Base-by-base conservation (phyloP, 306 rosid genomes). In the Malus sieversii region DNA sequence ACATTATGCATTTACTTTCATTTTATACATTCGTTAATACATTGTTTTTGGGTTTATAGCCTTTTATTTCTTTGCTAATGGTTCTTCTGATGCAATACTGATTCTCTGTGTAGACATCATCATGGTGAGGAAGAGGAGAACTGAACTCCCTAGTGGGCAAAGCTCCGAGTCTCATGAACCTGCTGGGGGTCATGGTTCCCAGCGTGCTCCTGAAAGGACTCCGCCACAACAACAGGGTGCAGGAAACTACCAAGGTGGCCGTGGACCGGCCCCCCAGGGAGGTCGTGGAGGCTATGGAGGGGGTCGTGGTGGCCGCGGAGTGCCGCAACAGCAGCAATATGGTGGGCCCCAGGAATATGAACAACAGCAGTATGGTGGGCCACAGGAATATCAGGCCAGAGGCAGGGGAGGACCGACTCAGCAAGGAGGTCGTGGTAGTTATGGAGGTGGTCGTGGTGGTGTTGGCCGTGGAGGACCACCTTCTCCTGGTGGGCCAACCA, bases 391-490 rank as follows among this genome's bases (percentile, higher is more conserved):
- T 81, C 97, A 90, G 80, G 96, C 88, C 12, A 85, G 96, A 79
- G 98, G 97, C 12, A 86, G 99, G 79, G 97, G 96, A 55, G 96
- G 91, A 32, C 81, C 89, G 61, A 76, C 88, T 38, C 97, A 84
- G 77, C 99, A 88, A 79, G 96, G 93, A 12, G 96, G 89, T 12
- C 90, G 90, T 4, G 93, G 90, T 65, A 88, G 88, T 25, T 85
- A 80, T 40, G 82, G 88, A n/a, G 83, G 86, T 64, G 92, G 86
- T n/a, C 86, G 79, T 74, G 86, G 88, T 44, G 73, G 86, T n/a
- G 51, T 89, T 60, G 86, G 88, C 74, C 87, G 82, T n/a, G 91
- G 86, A 62, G 80, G 83, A 68, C 90, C 89, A 66, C 83, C 98
- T 70, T 78, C 97, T 12, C 77, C 83, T 30, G 91, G 86, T 59